Evolutionary conservation across 495 filamentous ascomycete species (phyloP).

Genomic region (Jackrogersella minutella): DNA sequence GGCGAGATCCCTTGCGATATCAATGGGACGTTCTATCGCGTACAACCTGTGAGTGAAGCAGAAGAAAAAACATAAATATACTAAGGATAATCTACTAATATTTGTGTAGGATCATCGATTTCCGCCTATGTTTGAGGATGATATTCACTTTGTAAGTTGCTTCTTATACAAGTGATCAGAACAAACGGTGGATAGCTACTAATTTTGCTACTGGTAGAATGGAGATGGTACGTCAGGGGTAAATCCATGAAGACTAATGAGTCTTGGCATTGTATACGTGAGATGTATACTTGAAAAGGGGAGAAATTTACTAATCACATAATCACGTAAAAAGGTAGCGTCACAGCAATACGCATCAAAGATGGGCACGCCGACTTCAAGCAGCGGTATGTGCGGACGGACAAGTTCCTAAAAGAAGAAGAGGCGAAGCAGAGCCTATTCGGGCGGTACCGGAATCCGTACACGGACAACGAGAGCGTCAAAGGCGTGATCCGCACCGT

Average conservation of each 20-base stretch:
- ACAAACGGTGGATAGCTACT: not conserved
- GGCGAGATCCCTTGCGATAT: constrained; percentile 60
- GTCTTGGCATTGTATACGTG: not conserved
- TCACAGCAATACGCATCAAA: constrained; percentile 62
- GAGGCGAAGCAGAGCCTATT: constrained; percentile 53
- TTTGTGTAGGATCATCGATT: constrained; percentile 50
- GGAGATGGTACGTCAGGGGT: constrained; percentile 40
- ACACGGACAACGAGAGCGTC: constrained; percentile 61
- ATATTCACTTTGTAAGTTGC: constrained; percentile 55
- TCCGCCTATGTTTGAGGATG: constrained; percentile 63
- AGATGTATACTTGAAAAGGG: not conserved
- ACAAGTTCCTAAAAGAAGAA: constrained; percentile 55
- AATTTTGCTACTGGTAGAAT: constrained; percentile 18
- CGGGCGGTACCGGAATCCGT: constrained; percentile 63
- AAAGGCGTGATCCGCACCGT: constrained; percentile 58
- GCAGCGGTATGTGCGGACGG: constrained; percentile 63
- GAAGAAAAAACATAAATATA: constrained; percentile 6
- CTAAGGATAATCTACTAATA: not conserved
- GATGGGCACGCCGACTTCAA: constrained; percentile 59
- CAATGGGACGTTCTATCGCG: constrained; percentile 62
- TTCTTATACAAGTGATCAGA: not conserved
- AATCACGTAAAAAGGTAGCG: constrained; percentile 43
- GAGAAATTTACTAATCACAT: not conserved
- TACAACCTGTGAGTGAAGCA: constrained; percentile 51
- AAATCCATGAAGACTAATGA: not conserved